phyloP scores from a whole-genome alignment of 768 basidiomycete species.

The Rhodotorula diobovata region DNA sequence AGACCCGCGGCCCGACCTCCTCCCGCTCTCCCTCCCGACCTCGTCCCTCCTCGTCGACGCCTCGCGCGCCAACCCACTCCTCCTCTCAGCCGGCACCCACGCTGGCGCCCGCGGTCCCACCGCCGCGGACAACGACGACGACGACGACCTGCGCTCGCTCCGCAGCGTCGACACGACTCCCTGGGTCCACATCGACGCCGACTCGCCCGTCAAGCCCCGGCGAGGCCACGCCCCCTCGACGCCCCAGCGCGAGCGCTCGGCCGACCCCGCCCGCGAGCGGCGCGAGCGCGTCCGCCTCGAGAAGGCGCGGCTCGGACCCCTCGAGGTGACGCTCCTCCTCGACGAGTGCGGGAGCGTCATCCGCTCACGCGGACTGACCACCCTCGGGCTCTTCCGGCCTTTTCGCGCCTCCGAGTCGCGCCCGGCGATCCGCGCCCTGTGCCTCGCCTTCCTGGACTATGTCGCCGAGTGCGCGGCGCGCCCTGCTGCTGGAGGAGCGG shows the following conservation, averaged over 20 bases:
- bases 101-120: accelerated
- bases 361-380: slow-evolving; percentile 11
- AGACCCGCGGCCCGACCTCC: background rate
- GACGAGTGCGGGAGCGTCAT: slow-evolving; percentile 16
- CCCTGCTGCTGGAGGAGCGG: too few relatives aligned
- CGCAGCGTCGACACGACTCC: background rate
- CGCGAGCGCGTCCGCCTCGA: slow-evolving; percentile 8
- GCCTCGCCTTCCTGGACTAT: slow-evolving; percentile 33
- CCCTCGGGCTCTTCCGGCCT: slow-evolving; percentile 37
- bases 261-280: slow-evolving; percentile 1
- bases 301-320: slow-evolving; percentile 6
- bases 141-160: background rate
- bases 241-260: too few relatives aligned
- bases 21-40: slow-evolving; percentile 1
- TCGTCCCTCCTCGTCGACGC: slow-evolving; percentile 16
- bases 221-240: background rate
- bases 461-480: slow-evolving; percentile 3
- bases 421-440: slow-evolving; percentile 6
- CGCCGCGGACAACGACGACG: background rate
- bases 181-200: slow-evolving; percentile 8
- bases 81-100: background rate
- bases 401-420: slow-evolving; percentile 27
- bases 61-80: background rate
- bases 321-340: background rate
- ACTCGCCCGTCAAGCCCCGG: background rate